phyloP scores from a whole-genome alignment of 169 alveolate species.

The Cryptosporidium canis region DNA sequence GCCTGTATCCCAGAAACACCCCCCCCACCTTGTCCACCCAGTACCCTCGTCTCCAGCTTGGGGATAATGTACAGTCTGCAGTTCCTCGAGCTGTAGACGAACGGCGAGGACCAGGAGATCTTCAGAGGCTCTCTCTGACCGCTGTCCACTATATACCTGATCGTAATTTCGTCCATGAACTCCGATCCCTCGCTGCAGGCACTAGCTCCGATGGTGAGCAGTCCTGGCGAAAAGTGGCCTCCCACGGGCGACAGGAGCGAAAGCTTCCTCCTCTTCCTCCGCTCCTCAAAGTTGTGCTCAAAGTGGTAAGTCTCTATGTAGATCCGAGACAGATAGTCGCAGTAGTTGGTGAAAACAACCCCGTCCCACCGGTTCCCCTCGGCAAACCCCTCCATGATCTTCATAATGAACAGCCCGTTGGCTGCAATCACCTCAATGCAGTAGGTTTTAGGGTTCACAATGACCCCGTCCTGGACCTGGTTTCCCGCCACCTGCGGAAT shows the following conservation, averaged over 20 bases:
- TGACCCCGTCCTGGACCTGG: neutral
- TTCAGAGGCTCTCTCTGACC: neutral
- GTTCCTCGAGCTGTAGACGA: constrained; percentile 48
- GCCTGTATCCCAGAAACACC: constrained; percentile 28
- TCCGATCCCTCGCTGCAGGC: neutral
- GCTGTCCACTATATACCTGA: constrained; percentile 1
- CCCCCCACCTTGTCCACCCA: neutral
- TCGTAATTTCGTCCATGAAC: neutral
- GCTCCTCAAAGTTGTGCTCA: constrained; percentile 45
- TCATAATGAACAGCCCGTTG: constrained; percentile 27
- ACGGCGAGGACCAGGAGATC: constrained; percentile 61
- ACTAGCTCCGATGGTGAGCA: neutral
- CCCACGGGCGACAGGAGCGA: neutral
- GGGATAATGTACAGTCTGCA: constrained; percentile 65
- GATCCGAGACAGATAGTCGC: constrained; percentile 41
- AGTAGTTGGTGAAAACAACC: constrained; percentile 48
- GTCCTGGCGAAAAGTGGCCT: neutral
- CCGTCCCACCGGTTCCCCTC: constrained; percentile 42
- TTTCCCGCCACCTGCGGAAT: neutral
- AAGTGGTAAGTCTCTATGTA: constrained; percentile 48
- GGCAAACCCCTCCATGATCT: neutral
- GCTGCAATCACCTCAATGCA: constrained; percentile 44
- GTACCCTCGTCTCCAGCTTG: neutral
- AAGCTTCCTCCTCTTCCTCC: constrained; percentile 9
- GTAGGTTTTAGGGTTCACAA: constrained; percentile 53